A percentile compares a stretch with the other conserved stretches of the same genome.
These are phyloP conservation scores for Cunninghamia lanceolata DNA, from an alignment of 75 land plant species.

Conservation along the genomic window DNA sequence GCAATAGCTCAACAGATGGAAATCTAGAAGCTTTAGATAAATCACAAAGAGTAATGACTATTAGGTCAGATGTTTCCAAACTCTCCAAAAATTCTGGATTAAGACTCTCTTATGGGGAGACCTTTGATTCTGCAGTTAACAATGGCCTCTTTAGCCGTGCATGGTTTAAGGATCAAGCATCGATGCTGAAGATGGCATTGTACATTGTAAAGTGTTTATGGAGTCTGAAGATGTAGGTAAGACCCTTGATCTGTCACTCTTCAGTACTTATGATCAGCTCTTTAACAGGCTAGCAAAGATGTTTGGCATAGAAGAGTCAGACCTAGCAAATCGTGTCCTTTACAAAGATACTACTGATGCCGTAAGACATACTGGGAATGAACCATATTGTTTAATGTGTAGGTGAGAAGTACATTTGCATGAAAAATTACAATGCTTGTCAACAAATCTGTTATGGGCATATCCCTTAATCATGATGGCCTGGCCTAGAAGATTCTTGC, in stretches of 20 bases:
- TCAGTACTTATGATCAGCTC: constrained; percentile 42
- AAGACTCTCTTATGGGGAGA: background rate
- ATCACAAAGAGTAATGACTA: constrained; percentile 1
- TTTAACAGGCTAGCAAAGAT: constrained; percentile 36
- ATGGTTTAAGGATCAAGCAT: constrained; percentile 38
- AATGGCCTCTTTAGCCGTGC: constrained; percentile 19
- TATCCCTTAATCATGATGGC: too few species aligned
- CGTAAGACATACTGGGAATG: constrained; percentile 40
- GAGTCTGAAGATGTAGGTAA: too few species aligned
- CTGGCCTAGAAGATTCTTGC: too few species aligned
- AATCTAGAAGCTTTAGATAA: constrained; percentile 10
- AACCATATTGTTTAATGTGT: too few species aligned
- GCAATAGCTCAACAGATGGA: constrained; percentile 14
- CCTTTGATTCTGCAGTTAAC: constrained; percentile 1
- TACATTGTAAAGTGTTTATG: constrained; percentile 43
- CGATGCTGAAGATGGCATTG: constrained; percentile 14
- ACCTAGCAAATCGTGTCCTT: constrained; percentile 29
- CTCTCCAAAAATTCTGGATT: constrained; percentile 5
- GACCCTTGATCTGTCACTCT: too few species aligned
- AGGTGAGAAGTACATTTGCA: too few species aligned
- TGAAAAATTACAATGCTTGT: too few species aligned
- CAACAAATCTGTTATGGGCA: too few species aligned
- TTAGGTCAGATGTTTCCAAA: background rate
- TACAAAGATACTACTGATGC: constrained; percentile 31
- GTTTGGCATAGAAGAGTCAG: constrained; percentile 35